These are phyloP conservation scores for Setaria viridis DNA, from an alignment of 202 grass and related monocot genomes.

Conservation along the genomic window DNA sequence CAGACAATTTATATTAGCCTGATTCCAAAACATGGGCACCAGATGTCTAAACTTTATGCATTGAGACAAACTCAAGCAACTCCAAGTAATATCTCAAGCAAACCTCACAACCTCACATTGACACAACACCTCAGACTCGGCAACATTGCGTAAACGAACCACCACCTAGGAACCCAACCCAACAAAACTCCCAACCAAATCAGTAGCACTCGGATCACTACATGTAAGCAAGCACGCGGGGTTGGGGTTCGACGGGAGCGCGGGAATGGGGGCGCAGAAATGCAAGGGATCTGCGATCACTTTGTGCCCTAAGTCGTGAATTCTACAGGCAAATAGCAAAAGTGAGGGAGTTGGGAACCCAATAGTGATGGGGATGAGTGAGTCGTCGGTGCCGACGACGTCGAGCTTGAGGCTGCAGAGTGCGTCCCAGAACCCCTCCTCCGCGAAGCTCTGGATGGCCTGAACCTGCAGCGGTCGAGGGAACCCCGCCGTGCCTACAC, in stretches of 20 bases:
- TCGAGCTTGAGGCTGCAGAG: slow-evolving; percentile 82
- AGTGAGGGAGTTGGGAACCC: neutral
- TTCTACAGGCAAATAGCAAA: neutral
- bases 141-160: neutral
- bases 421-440: slow-evolving; percentile 62
- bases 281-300: neutral
- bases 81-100: neutral
- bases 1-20: too few relatives aligned
- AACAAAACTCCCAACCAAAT: neutral
- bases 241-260: neutral
- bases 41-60: neutral
- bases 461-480: slow-evolving; percentile 49
- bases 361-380: slow-evolving; percentile 69
- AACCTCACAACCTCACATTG: neutral
- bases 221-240: neutral
- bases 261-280: neutral
- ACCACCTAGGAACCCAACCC: neutral
- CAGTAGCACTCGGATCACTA: neutral
- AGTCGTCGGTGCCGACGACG: slow-evolving; percentile 79
- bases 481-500: neutral
- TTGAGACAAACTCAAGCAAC: neutral
- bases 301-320: neutral
- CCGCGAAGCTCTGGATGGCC: slow-evolving; percentile 45
- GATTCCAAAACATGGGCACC: neutral
- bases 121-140: neutral